Conservation (phyloP, 2,329 filamentous ascomycete species). For the Penicillium sclerotigenum region DNA sequence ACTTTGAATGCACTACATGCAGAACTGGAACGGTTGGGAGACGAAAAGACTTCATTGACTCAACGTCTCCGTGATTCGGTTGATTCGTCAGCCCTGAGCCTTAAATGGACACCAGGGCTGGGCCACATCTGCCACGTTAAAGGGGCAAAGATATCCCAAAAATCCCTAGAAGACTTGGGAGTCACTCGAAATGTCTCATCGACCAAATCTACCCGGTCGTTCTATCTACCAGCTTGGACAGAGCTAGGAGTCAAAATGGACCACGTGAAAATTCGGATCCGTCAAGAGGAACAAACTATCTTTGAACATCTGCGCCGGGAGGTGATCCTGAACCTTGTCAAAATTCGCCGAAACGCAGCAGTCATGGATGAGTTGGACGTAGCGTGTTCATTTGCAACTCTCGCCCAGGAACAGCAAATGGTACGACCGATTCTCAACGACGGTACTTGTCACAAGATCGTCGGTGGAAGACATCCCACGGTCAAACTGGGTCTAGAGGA, state of each 20-base stretch:
- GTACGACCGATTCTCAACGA: slow-evolving; percentile 69
- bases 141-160: slow-evolving; percentile 64
- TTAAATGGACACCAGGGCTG: slow-evolving; percentile 82
- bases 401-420: slow-evolving; percentile 72
- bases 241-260: slow-evolving; percentile 75
- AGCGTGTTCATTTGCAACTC: slow-evolving; percentile 74
- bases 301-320: slow-evolving; percentile 70
- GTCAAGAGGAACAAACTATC: slow-evolving; percentile 77
- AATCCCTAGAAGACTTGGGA: slow-evolving; percentile 41
- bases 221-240: slow-evolving; percentile 82
- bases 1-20: slow-evolving; percentile 65
- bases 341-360: slow-evolving; percentile 81
- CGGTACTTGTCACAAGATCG: slow-evolving; percentile 66
- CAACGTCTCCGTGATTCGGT: slow-evolving; percentile 61
- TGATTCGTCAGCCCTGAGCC: slow-evolving; percentile 62
- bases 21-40: slow-evolving; percentile 58
- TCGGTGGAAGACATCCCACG: slow-evolving; percentile 86
- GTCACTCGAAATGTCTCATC: slow-evolving; percentile 64
- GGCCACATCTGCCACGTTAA: slow-evolving; percentile 90
- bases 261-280: slow-evolving; percentile 71
- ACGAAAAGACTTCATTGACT: slow-evolving; percentile 61
- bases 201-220: slow-evolving; percentile 79
- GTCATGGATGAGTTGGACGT: slow-evolving; percentile 93
- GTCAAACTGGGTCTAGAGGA: slow-evolving; percentile 79
- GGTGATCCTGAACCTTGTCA: slow-evolving; percentile 78